Evolutionary conservation across 1,284 basidiomycete genomes (phyloP), one percentile per base, ranked within the genome.

Genomic region (Puccinia hordei): DNA sequence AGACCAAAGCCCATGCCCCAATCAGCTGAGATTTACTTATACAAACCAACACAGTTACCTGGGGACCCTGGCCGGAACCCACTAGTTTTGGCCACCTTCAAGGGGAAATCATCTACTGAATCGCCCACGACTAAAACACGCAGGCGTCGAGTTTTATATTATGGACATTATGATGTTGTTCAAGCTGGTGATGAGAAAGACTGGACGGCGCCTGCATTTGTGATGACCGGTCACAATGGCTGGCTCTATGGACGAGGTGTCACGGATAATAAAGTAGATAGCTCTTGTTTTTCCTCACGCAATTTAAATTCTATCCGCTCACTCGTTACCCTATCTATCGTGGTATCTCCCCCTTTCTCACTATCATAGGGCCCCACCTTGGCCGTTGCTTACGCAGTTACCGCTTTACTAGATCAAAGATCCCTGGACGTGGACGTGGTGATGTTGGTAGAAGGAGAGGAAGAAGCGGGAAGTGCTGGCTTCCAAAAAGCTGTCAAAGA

Each of bases 111-210:
- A 74, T 78, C 69, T 65, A 13, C 68, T 46, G 22, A 68, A 73
- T 57, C 73, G 76, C 38, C 51, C 8, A 35, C 84, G 46, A 44
- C 24, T 87, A 89, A 82, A 88, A 86, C 61, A 87, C 88, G 84
- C 0, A 86, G 88, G 51, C 88, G 89, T 53, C 88, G 94, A 2
- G 88, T 97, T 9, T 87, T 97, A 17, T 95, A 95, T 86, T 98
- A 97, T 83, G 95, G 93, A 88, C 94, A 98, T 85, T 98, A 97
- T 86, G 95, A 98, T 84, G 93, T 97, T 33, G 93, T 97, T 68
- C 88, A 91, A 0, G 93, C 93, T 0, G 90, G 63, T 17, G 80
- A 90, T 0, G 86, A 87, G 3, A 87, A 89, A 15, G 90, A 91
- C 33, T 98, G 95, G 95, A 87, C 88, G n/a, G 91, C 91, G 8